Evolutionary conservation across 2,329 filamentous ascomycete genomes (phyloP).

Genomic region (Stenocarpella maydis): DNA sequence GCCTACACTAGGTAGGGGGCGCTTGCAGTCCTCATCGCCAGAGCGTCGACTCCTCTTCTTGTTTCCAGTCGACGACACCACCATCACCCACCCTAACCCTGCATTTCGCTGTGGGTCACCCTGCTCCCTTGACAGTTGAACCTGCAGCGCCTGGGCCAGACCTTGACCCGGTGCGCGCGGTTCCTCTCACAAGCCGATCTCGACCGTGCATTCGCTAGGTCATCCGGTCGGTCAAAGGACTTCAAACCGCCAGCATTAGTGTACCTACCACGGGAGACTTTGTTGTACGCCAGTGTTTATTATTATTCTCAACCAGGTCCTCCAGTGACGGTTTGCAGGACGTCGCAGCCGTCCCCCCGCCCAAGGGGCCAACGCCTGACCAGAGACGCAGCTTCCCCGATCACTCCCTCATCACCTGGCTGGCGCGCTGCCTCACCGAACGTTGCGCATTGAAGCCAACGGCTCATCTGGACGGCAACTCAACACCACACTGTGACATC

Average conservation of each 20-base stretch:
- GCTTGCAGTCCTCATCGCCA: not conserved
- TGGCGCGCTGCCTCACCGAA: constrained; percentile 7
- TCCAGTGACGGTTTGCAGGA: not conserved
- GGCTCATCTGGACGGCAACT: not conserved
- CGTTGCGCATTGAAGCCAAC: not conserved
- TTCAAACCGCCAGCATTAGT: constrained; percentile 1
- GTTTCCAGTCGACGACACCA: not conserved
- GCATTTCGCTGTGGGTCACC: not conserved
- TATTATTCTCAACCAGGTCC: not conserved
- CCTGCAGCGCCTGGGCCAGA: not conserved
- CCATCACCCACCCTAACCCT: too few relatives aligned
- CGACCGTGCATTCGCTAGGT: constrained; percentile 17
- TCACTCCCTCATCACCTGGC: not conserved
- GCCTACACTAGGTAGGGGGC: too few relatives aligned
- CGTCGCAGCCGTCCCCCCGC: not conserved
- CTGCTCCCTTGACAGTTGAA: not conserved
- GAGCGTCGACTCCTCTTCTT: not conserved
- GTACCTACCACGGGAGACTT: too few relatives aligned
- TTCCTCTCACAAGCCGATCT: constrained; percentile 6
- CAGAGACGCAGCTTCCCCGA: constrained; percentile 3
- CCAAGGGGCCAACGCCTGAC: not conserved
- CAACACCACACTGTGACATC: not conserved
- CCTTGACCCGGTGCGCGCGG: not conserved
- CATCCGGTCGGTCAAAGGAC: constrained; percentile 10
- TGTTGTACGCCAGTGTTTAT: not conserved